phyloP scores from a whole-genome alignment of 2,329 filamentous ascomycete species.

The Alternaria incomplexa region DNA sequence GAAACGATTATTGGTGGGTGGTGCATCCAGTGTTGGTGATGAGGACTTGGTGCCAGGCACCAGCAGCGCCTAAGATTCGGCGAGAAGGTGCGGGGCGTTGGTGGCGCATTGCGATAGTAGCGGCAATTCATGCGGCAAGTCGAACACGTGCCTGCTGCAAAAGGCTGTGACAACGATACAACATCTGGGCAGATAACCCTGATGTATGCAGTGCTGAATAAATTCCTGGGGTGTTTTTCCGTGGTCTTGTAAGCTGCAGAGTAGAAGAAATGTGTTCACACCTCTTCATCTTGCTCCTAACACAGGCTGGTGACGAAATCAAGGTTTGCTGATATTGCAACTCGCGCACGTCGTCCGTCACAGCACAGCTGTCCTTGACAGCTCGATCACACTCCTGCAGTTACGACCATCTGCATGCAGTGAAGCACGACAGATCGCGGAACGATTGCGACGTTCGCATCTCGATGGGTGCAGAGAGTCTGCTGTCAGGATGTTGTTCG shows the following conservation, averaged over 20 bases:
- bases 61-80: not conserved
- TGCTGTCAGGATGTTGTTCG: not conserved
- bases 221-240: not conserved
- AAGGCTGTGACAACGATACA: not conserved
- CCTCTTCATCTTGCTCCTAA: not conserved
- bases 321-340: too few species aligned
- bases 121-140: not conserved
- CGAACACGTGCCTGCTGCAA: not conserved
- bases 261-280: not conserved
- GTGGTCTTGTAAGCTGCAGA: not conserved
- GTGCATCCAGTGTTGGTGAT: not conserved
- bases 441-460: not conserved
- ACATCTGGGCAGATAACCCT: not conserved
- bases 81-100: not conserved
- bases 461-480: not conserved
- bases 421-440: accelerated
- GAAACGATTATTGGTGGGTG: not conserved
- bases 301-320: too few species aligned
- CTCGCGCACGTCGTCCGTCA: not conserved
- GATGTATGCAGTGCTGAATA: not conserved
- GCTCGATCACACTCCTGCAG: not conserved
- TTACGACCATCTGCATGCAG: not conserved
- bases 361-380: not conserved
- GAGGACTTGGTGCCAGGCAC: not conserved
- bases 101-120: not conserved